Conservation (phyloP, 1,139 yeast species). For the Debaryomyces subglobosus region DNA sequence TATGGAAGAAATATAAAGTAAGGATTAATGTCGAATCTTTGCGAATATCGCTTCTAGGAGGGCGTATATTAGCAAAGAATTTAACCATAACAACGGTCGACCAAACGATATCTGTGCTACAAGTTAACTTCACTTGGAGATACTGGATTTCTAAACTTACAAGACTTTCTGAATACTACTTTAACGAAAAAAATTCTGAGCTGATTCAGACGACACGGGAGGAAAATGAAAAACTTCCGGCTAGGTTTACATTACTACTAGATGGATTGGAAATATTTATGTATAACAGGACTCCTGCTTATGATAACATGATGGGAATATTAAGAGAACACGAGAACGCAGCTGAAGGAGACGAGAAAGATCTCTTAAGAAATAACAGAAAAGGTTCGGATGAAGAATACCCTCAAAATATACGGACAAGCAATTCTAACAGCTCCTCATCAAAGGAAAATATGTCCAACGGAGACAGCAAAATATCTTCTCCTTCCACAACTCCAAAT, state of each 20-base stretch:
- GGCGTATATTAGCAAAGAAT: slow-evolving; percentile 78
- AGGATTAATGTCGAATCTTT: slow-evolving; percentile 71
- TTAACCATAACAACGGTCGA: slow-evolving; percentile 70
- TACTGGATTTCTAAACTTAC: slow-evolving; percentile 72
- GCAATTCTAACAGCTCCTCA: slow-evolving; percentile 6
- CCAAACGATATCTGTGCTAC: slow-evolving; percentile 67
- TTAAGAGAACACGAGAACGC: slow-evolving; percentile 30
- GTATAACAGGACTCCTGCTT: slow-evolving; percentile 78
- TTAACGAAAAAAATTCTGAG: slow-evolving; percentile 28
- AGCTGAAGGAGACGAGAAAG: slow-evolving; percentile 12
- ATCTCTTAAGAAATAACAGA: slow-evolving; percentile 5
- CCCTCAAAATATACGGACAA: slow-evolving; percentile 6
- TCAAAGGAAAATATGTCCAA: slow-evolving; percentile 10
- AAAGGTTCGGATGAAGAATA: slow-evolving; percentile 12
- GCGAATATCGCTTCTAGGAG: slow-evolving; percentile 77
- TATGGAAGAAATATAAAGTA: slow-evolving; percentile 67
- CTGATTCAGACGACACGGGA: slow-evolving; percentile 16
- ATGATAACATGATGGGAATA: slow-evolving; percentile 61
- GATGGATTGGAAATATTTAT: slow-evolving; percentile 83
- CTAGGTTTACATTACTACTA: slow-evolving; percentile 59
- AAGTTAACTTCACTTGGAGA: slow-evolving; percentile 83
- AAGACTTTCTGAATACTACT: slow-evolving; percentile 46
- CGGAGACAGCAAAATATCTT: not conserved
- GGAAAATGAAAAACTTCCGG: slow-evolving; percentile 54
- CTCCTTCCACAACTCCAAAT: slow-evolving; percentile 4